Base-by-base conservation (phyloP, 2,329 filamentous ascomycete species). In the Cercospora zeina region DNA sequence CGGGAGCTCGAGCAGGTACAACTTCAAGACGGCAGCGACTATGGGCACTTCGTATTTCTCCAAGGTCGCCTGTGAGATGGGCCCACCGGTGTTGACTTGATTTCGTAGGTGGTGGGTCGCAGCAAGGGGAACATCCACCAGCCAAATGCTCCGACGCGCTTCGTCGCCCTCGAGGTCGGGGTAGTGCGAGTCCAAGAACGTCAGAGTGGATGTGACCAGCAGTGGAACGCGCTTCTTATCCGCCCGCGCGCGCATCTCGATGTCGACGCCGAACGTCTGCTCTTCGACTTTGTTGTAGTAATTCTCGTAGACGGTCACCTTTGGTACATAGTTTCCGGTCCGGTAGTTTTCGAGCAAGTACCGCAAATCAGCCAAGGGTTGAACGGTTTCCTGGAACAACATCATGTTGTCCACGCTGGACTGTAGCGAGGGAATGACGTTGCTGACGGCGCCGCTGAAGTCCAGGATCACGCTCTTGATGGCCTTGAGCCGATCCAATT, bases 281-380 rank as follows among this genome's bases (percentile, higher is more conserved):
- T 97, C 93, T 75, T 97, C 95, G 24, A 97, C 92, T 68, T 90
- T 92, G 77, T 97, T 97, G 81, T 99, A 99, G 79, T 99, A 99
- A 76, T 97, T 99, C 79, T 99, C 95, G 77, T 99, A 99, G 3
- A 91, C 89, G 51, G 92, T 87, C 30, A 97, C 93, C 71, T 86
- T 93, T 8, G 95, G 95, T 56, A 91, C 86, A 75, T 96, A 99
- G 68, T 88, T 90, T 66, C 95, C 95, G 6, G 95, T 99, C 66
- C 93, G 89, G 78, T 99, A 99, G 75, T 93, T 99, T 79, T 99
- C 95, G 50, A 99, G 83, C 63, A 99, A 84, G 76, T 97, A 99
- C 66, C 95, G 86, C 69, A 99, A 80, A 76, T 99, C 95, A 39
- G 91, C 90, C 53, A 87, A 76, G 5, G 95, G 95, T 76, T 97